Evolutionary conservation across 2,329 filamentous ascomycete species (phyloP).

Genomic region (Monosporascus ibericus): DNA sequence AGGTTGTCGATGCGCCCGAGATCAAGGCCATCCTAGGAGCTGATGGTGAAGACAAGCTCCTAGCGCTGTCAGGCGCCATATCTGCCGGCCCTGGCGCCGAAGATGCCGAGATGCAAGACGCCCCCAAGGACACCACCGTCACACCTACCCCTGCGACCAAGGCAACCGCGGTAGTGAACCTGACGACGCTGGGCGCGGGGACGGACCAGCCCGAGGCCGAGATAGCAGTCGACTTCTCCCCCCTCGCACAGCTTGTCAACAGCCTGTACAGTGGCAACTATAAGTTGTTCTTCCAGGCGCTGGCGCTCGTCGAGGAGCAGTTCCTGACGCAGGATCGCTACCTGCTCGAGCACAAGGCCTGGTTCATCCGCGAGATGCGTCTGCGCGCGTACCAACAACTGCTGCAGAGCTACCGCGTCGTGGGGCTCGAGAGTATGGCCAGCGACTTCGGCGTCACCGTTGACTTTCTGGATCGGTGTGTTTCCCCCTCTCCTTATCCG

Average conservation of each 20-base stretch:
- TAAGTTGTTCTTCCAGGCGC: slow-evolving; percentile 83
- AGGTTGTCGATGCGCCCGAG: slow-evolving; percentile 96
- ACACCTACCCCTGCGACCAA: slow-evolving; percentile 44
- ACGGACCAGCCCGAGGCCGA: slow-evolving; percentile 71
- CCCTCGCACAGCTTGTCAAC: slow-evolving; percentile 80
- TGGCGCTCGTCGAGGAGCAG: slow-evolving; percentile 84
- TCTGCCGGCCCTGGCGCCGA: slow-evolving; percentile 74
- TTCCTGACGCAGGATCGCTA: slow-evolving; percentile 95
- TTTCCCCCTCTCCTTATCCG: slow-evolving; percentile 8
- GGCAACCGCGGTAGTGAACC: slow-evolving; percentile 69
- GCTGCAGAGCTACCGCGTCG: slow-evolving; percentile 92
- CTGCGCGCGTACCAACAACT: slow-evolving; percentile 94
- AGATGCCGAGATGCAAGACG: slow-evolving; percentile 67
- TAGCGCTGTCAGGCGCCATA: slow-evolving; percentile 72
- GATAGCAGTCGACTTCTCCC: slow-evolving; percentile 78
- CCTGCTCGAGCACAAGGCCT: slow-evolving; percentile 88
- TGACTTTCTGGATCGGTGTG: slow-evolving; percentile 89
- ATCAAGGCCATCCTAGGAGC: slow-evolving; percentile 90
- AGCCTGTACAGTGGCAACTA: slow-evolving; percentile 93
- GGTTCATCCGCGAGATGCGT: slow-evolving; percentile 98
- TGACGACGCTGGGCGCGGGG: slow-evolving; percentile 72
- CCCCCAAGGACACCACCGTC: slow-evolving; percentile 37
- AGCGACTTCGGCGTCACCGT: slow-evolving; percentile 94
- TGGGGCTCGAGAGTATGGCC: slow-evolving; percentile 96
- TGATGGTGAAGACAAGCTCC: slow-evolving; percentile 78